Conservation (phyloP, 257 asterid species). For the Marsdenia floribunda region DNA sequence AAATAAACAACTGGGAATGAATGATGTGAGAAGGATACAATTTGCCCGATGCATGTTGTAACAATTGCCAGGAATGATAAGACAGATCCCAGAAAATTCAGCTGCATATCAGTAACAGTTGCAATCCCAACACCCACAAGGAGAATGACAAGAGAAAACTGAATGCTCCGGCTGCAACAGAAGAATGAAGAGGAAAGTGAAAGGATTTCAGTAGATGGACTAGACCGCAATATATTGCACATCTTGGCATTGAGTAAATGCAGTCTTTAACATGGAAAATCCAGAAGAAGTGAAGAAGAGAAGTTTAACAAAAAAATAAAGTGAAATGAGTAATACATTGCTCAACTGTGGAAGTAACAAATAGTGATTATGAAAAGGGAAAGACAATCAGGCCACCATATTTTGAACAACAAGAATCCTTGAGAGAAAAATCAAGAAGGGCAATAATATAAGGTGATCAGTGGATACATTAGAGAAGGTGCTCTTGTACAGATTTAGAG, state of each 20-base stretch:
- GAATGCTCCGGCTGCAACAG: slow-evolving; percentile 61
- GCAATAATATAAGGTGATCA: too few relatives aligned
- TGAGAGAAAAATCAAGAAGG: neutral
- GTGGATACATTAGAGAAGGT: neutral
- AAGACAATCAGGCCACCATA: neutral
- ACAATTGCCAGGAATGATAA: slow-evolving; percentile 79
- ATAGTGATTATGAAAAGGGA: neutral
- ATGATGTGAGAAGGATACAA: slow-evolving; percentile 60
- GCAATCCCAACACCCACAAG: slow-evolving; percentile 93
- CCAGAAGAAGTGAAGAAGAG: neutral
- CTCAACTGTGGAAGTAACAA: neutral
- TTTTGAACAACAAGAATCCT: neutral
- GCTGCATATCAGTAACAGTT: slow-evolving; percentile 85
- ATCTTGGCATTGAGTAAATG: neutral
- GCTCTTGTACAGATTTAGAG: neutral
- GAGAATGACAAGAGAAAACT: slow-evolving; percentile 60
- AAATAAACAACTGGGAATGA: slow-evolving; percentile 8
- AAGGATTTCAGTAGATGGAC: slow-evolving; percentile 14
- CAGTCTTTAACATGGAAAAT: neutral
- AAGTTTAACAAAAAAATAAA: neutral
- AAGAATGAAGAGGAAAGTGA: slow-evolving; percentile 12
- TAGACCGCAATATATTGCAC: slow-evolving; percentile 4
- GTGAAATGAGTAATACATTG: neutral
- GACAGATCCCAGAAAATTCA: slow-evolving; percentile 68
- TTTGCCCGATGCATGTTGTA: slow-evolving; percentile 87